These are phyloP conservation scores for Cinchona pubescens DNA, from an alignment of 257 asterid species.

Conservation along the genomic window DNA sequence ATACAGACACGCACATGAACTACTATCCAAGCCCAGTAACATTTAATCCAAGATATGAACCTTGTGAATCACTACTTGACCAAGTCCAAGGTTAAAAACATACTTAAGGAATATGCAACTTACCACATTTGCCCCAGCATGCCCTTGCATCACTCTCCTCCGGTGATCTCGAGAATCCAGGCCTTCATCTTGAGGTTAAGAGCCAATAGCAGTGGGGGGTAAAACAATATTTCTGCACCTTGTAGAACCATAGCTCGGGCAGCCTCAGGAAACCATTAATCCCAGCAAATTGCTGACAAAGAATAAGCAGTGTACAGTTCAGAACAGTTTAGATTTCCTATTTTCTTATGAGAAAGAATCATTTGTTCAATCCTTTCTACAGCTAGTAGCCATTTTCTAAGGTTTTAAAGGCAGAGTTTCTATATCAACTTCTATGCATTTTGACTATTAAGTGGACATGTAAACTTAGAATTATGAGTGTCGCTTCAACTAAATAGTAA, in stretches of 20 bases:
- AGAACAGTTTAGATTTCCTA: conserved; percentile 2
- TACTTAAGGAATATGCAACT: conserved; percentile 19
- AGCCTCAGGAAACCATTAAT: conserved; percentile 99
- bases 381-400: background rate
- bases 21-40: background rate
- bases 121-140: conserved; percentile 95
- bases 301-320: conserved; percentile 8
- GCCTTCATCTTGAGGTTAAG: conserved; percentile 93
- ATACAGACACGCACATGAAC: background rate
- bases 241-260: conserved; percentile 97
- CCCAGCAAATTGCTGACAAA: conserved; percentile 94
- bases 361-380: background rate
- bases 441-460: background rate
- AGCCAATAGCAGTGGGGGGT: conserved; percentile 98
- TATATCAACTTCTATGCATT: background rate
- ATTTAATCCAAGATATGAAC: background rate
- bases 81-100: background rate
- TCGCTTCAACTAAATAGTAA: background rate
- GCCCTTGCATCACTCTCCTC: conserved; percentile 98
- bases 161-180: conserved; percentile 97
- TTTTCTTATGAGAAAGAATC: background rate
- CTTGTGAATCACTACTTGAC: no score
- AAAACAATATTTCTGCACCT: conserved; percentile 92
- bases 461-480: background rate
- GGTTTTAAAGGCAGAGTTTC: background rate